Conservation (phyloP, 2,329 filamentous ascomycete species). For the Botrytis pseudocinerea region DNA sequence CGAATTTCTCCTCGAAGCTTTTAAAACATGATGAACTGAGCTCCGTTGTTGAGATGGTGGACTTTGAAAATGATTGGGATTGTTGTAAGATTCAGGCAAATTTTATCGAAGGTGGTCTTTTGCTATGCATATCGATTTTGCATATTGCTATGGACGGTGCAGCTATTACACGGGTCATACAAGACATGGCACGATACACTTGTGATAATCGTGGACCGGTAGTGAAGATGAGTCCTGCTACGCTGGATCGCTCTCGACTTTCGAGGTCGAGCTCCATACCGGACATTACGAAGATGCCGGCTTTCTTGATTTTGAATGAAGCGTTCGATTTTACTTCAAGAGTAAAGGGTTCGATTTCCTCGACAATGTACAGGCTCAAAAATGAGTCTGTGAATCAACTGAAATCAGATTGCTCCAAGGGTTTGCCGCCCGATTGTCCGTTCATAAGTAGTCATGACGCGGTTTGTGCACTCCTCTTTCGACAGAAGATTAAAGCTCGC, state of each 20-base stretch:
- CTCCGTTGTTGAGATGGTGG: neutral
- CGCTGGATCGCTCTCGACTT: neutral
- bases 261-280: neutral
- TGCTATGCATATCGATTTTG: neutral
- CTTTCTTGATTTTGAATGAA: neutral
- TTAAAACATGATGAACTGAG: neutral
- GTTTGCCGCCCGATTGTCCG: neutral
- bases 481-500: neutral
- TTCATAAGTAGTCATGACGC: constrained; percentile 2
- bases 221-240: neutral
- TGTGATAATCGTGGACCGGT: neutral
- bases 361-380: neutral
- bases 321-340: neutral
- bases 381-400: neutral
- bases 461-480: neutral
- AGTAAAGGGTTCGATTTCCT: neutral
- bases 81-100: constrained; percentile 7
- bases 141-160: neutral
- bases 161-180: neutral
- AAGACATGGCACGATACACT: neutral
- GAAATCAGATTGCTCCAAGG: neutral
- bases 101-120: constrained; percentile 3
- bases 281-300: neutral
- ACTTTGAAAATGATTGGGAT: constrained; percentile 6
- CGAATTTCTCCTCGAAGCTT: neutral